Evolutionary conservation across 2,329 filamentous ascomycete species (phyloP), one percentile per base, ranked within the genome.

Genomic region (Apiospora malaysiana): DNA sequence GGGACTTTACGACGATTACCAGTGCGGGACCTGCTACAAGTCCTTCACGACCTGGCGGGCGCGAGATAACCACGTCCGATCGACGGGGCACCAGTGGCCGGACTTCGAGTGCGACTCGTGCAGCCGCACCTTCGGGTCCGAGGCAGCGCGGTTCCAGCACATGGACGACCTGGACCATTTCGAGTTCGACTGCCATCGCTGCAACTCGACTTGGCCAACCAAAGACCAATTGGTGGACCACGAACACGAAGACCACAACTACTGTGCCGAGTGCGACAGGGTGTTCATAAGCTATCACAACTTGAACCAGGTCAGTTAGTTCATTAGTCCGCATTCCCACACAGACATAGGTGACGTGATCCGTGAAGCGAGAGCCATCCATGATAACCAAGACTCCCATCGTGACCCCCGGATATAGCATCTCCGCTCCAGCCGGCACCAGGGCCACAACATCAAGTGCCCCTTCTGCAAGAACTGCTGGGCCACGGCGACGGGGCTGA

Each of bases 391-490:
- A 59, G 21, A 6, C 25, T 23, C 27, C 5, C 27, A 21, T 25
- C 16, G 9, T 14, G 5, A 3, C 3, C 47, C 14, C 32, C 67
- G 32, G 21, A 10, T 32, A 45, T 71, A 91, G 88, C 89, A 92
- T 72, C 80, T 88, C 2, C 86, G 85, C 37, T 90, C 88, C 0
- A 80, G 79, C 6, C 75, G 77, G 65, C 89, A 92, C 75, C 81
- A 81, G 0, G 84, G 85, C 69, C 71, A 66, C 0, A 77, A 77
- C 1, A 77, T 90, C 9, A 0, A 56, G 0, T 92, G 90, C 68
- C 89, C 86, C 0, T 91, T 89, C 75, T 92, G 90, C 79, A 76
- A 81, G 46, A 71, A 66, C 2, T 40, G 10, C 2, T 88, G 83
- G 72, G 79, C 83, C 12, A 85, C 85, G 0, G 87, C 88, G 1